Conservation (phyloP, 108 stramenopile species). For the Nannochloropsis salina region DNA sequence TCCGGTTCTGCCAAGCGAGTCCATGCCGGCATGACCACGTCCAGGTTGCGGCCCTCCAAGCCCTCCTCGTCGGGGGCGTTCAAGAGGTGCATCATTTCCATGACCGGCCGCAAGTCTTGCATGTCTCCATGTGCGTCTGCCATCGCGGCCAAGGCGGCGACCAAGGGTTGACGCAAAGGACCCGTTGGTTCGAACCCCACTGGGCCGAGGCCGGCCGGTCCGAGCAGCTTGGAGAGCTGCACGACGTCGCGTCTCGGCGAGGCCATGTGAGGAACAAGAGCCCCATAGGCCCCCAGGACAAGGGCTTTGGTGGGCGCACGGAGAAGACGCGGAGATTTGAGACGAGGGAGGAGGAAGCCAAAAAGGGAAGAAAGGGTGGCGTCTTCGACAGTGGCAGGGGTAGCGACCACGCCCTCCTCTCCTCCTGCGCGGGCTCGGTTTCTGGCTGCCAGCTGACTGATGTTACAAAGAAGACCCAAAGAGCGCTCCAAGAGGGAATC, state of each 20-base stretch:
- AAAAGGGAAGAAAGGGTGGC: background rate
- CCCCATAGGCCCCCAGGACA: background rate
- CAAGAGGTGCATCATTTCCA: background rate
- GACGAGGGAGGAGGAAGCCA: background rate
- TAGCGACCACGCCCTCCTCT: background rate
- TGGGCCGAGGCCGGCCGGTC: background rate
- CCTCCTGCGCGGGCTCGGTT: background rate
- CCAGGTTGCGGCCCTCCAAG: background rate
- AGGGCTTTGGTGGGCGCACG: background rate
- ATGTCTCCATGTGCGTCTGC: background rate
- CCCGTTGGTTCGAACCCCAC: background rate
- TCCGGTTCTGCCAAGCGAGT: background rate
- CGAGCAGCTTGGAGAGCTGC: background rate
- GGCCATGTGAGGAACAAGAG: background rate
- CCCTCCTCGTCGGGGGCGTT: background rate
- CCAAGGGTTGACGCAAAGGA: background rate
- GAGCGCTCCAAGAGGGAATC: background rate
- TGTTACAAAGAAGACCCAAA: background rate
- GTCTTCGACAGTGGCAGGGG: background rate
- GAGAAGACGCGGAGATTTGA: constrained; percentile 1
- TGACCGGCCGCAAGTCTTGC: background rate
- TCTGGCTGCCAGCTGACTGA: background rate
- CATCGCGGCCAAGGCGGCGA: background rate
- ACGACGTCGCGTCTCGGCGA: background rate
- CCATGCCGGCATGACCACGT: constrained; percentile 17